Evolutionary conservation across 139 green algal genomes (phyloP).

Genomic region (Closterium sp.): DNA sequence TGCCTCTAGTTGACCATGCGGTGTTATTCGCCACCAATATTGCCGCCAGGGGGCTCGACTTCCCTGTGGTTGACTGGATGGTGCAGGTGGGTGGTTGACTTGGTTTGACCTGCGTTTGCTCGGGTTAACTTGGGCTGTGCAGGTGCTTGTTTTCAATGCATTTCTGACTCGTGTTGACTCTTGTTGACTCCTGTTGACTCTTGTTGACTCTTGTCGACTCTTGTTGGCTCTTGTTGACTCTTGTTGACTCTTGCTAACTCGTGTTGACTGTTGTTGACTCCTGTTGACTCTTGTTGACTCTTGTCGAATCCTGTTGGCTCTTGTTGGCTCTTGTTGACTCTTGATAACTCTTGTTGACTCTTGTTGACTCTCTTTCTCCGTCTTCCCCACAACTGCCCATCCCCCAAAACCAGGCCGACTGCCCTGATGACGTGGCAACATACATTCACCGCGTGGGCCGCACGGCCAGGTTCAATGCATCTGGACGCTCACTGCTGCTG

Average conservation of each 20-base stretch:
- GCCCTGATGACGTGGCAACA: constrained; percentile 82
- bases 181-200: too few relatives aligned
- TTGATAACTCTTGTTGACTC: too few relatives aligned
- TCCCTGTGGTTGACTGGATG: constrained; percentile 90
- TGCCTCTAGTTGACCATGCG: constrained; percentile 23
- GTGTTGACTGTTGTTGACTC: background rate
- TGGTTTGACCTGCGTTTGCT: background rate
- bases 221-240: too few relatives aligned
- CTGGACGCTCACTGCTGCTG: constrained; percentile 63
- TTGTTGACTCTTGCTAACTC: too few relatives aligned
- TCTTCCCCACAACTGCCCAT: background rate
- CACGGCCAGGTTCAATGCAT: constrained; percentile 72
- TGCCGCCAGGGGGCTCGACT: constrained; percentile 85
- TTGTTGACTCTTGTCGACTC: too few relatives aligned
- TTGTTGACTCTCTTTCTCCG: background rate
- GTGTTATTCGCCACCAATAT: constrained; percentile 94
- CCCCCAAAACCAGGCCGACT: constrained; percentile 71
- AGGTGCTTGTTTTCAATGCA: too few relatives aligned
- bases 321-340: too few relatives aligned
- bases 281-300: too few relatives aligned
- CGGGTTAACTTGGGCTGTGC: too few relatives aligned
- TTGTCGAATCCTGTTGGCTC: too few relatives aligned
- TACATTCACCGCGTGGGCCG: constrained; percentile 95
- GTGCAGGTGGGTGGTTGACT: constrained; percentile 53
- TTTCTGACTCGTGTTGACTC: too few relatives aligned